Base-by-base conservation (phyloP, 192 early-diverging fungal genomes). In the Coemansia sp. region DNA sequence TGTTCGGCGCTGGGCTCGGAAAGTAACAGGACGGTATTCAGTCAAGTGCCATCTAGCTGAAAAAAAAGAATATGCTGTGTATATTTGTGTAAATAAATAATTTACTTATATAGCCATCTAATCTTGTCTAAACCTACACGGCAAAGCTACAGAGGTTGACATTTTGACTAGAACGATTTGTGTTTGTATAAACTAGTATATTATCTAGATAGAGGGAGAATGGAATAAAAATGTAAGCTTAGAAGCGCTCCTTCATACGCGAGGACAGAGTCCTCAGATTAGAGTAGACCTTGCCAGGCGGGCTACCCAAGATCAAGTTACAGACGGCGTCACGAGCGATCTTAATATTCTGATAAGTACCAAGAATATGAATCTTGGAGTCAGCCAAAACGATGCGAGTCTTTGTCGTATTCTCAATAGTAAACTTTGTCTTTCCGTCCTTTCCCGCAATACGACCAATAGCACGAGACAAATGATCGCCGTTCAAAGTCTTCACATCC, bases 391-490 rank as follows among this genome's bases (percentile, higher is more conserved):
- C 95, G 66, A 99, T 94, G 61, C 97, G 88, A 1, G 96, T 99
- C 75, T 96, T 93, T 53, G 92, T 94, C 10, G 95, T 90, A 76
- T 99, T 99, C 78, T 99, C 97, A 68, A 99, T 99, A 5, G 97
- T 94, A 68, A 91, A 97, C 75, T 96, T 96, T 9, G 96, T 97
- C 76, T 97, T 96, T 53, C 97, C 97, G 68, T 96, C 94, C 79
- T 96, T 95, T 50, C 97, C 97, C 24, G 96, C 96, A 86, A 99
- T 95, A 73, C 97, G 94, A 69, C 97, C 97, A 75, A 99, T 96
- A 18, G 97, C 97, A 64, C 97, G 91, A 22, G 94, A 93, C 80
- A 99, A 83, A 80, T 99, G 95, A 78, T 99, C 97, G 31, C 96
- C 96, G 44, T 90, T 88, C 46, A 99, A 79, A 7, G 94, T 97